Percentiles rank a stretch among this genome's conserved stretches.
Evolutionary conservation across 805 yeast genomes (phyloP).

Genomic region (Saturnispora galanensis): DNA sequence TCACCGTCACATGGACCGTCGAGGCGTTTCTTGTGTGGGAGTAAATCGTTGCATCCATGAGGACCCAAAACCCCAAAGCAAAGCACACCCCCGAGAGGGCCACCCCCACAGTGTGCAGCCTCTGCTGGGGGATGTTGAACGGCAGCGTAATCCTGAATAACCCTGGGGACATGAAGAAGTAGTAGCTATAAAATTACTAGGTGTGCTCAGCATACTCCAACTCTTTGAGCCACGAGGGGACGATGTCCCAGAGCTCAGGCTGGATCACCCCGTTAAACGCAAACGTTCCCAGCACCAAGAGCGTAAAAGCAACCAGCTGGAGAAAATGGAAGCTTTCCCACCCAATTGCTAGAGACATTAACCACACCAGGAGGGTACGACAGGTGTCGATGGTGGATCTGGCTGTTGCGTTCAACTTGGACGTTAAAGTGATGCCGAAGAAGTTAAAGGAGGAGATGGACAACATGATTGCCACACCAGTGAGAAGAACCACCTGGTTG

Average conservation of each 20-base stretch:
- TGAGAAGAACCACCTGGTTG: conserved; percentile 33
- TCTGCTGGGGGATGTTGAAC: conserved; percentile 59
- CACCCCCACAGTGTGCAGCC: conserved; percentile 58
- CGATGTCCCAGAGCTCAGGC: conserved; percentile 37
- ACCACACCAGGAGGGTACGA: conserved; percentile 68
- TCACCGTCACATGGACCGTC: conserved; percentile 75
- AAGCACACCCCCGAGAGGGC: conserved; percentile 70
- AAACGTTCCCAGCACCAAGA: conserved; percentile 62
- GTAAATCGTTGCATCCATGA: conserved; percentile 81
- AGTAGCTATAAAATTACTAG: background rate
- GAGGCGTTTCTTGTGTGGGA: conserved; percentile 81
- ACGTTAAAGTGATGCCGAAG: conserved; percentile 63
- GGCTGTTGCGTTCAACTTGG: conserved; percentile 60
- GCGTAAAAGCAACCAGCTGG: conserved; percentile 54
- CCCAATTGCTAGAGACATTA: conserved; percentile 55
- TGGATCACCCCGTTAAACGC: conserved; percentile 60
- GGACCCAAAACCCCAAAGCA: conserved; percentile 81
- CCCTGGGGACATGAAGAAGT: conserved; percentile 29
- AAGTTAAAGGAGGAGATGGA: conserved; percentile 65
- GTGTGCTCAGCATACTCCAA: conserved; percentile 9
- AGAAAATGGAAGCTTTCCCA: conserved; percentile 63
- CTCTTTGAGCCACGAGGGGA: conserved; percentile 38
- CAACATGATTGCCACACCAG: conserved; percentile 58
- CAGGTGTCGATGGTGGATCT: conserved; percentile 73
- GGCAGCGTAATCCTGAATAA: conserved; percentile 58